Conservation (phyloP, 2,329 filamentous ascomycete genomes). For the Colletotrichum somersetense region DNA sequence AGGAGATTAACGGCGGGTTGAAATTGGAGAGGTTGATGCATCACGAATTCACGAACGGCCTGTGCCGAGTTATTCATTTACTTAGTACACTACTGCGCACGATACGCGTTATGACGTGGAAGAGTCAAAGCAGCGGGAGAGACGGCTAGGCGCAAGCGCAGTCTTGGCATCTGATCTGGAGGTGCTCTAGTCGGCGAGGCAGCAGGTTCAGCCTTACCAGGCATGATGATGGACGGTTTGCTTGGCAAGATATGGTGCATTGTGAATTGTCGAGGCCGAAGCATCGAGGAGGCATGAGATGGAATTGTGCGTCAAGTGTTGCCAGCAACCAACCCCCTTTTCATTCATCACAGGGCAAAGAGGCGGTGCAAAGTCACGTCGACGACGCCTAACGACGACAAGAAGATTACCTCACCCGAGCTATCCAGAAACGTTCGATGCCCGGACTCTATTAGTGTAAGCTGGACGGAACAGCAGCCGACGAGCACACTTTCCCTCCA, state of each 20-base stretch:
- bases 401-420: neutral
- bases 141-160: neutral
- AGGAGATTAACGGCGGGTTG: neutral
- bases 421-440: neutral
- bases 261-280: neutral
- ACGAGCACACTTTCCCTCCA: constrained; percentile 7
- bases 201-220: constrained; percentile 27
- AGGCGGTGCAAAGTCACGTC: constrained; percentile 5
- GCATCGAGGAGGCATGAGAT: neutral
- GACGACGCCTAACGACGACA: neutral
- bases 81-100: no score
- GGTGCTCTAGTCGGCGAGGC: neutral
- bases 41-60: neutral
- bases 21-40: neutral
- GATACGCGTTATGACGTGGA: neutral
- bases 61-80: neutral
- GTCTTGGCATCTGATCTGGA: constrained; percentile 17
- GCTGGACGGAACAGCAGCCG: neutral
- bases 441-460: neutral
- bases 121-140: constrained; percentile 1
- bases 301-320: neutral
- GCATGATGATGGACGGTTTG: neutral
- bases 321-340: neutral
- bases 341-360: neutral
- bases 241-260: constrained; percentile 18